phyloP scores from a whole-genome alignment of 2,329 filamentous ascomycete genomes.

The Aulographum hederae region DNA sequence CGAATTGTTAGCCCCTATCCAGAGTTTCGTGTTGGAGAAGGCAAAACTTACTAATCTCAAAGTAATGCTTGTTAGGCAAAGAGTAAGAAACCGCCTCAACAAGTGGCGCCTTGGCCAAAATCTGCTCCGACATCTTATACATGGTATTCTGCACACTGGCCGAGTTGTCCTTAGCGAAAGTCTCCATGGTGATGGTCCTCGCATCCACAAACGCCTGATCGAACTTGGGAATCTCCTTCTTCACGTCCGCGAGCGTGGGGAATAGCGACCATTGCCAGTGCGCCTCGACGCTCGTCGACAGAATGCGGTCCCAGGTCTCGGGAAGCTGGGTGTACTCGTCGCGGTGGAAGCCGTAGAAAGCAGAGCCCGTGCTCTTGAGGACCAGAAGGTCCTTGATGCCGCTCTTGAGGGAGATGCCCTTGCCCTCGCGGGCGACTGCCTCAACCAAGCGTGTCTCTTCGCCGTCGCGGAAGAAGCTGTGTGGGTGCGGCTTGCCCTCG shows the following conservation, averaged over 20 bases:
- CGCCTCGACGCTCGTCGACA: conserved; percentile 82
- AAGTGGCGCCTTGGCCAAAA: conserved; percentile 56
- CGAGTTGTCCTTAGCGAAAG: conserved; percentile 77
- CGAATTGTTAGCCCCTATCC: no score
- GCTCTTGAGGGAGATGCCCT: conserved; percentile 59
- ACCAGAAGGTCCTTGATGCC: conserved; percentile 69
- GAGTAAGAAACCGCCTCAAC: conserved; percentile 61
- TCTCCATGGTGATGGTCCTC: conserved; percentile 73
- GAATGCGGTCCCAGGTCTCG: conserved; percentile 87
- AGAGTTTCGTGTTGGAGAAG: conserved; percentile 17
- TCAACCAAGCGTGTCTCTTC: conserved; percentile 74
- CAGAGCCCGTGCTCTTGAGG: conserved; percentile 89
- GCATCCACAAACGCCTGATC: conserved; percentile 62
- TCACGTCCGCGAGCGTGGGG: conserved; percentile 45
- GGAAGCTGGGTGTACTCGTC: conserved; percentile 85
- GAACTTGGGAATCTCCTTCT: conserved; percentile 46
- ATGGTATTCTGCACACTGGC: conserved; percentile 93
- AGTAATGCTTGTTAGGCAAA: conserved; percentile 97
- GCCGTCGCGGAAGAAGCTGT: conserved; percentile 85
- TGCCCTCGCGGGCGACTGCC: conserved; percentile 44
- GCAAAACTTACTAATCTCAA: conserved; percentile 82
- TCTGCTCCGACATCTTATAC: conserved; percentile 94
- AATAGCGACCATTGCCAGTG: conserved; percentile 74
- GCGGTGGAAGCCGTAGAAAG: conserved; percentile 84
- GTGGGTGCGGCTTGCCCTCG: conserved; percentile 79